A percentile compares a stretch with the other conserved stretches of the same genome.
phyloP scores from a whole-genome alignment of 805 yeast species.

The Candida vaughaniae region DNA sequence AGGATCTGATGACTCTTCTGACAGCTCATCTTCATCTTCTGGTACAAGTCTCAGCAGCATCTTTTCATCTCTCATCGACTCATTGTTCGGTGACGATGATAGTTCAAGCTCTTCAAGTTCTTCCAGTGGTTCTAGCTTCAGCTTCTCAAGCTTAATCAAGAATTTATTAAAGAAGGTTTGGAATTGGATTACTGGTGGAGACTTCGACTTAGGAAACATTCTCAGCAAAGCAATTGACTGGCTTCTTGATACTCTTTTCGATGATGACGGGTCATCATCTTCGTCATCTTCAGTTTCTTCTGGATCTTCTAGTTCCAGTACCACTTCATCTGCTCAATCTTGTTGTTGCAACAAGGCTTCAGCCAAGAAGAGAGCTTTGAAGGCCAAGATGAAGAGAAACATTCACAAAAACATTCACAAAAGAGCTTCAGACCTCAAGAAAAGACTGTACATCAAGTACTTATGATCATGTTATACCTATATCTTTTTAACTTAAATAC shows the following conservation, averaged over 20 bases:
- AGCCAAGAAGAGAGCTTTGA: slow-evolving; percentile 16
- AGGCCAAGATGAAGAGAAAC: slow-evolving; percentile 17
- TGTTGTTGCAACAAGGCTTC: slow-evolving; percentile 12
- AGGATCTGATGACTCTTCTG: slow-evolving; percentile 4
- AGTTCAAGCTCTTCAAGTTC: neutral
- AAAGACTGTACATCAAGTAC: slow-evolving; percentile 13
- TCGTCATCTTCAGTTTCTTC: slow-evolving; percentile 8
- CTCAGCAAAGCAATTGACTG: slow-evolving; percentile 15
- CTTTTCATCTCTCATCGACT: too few relatives aligned
- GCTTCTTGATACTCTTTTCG: slow-evolving; percentile 20
- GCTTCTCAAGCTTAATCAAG: slow-evolving; percentile 1
- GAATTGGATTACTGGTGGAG: slow-evolving; percentile 11
- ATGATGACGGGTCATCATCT: slow-evolving; percentile 16
- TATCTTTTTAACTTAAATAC: slow-evolving; percentile 4
- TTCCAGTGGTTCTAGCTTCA: slow-evolving; percentile 4
- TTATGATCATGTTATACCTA: slow-evolving; percentile 14
- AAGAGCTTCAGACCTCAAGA: slow-evolving; percentile 13
- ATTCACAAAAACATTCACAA: slow-evolving; percentile 16
- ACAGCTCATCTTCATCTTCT: slow-evolving; percentile 1
- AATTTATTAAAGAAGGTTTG: slow-evolving; percentile 9
- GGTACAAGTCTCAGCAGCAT: too few relatives aligned
- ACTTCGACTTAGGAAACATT: slow-evolving; percentile 10
- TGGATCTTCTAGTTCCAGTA: slow-evolving; percentile 1
- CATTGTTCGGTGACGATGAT: slow-evolving; percentile 3
- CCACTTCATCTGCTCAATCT: slow-evolving; percentile 7